Evolutionary conservation across 306 rosid species (phyloP).

Genomic region (Alnus rubra): DNA sequence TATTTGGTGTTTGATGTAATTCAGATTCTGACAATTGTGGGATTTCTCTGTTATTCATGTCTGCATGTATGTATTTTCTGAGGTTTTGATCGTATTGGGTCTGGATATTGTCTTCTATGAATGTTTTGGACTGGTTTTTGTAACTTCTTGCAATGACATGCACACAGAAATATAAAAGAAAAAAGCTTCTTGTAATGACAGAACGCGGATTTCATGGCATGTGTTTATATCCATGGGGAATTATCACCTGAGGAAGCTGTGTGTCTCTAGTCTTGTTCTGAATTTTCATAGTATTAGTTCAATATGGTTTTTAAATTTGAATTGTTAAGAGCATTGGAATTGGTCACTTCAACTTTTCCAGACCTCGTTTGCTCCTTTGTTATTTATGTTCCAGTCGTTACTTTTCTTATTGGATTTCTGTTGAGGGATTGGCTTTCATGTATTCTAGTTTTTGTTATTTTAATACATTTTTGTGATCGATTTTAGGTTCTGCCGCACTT

Average conservation of each 20-base stretch:
- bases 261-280: background rate
- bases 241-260: background rate
- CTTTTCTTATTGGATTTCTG: background rate
- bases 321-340: background rate
- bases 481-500: slow-evolving; percentile 45
- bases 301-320: background rate
- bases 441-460: background rate
- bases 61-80: background rate
- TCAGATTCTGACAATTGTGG: background rate
- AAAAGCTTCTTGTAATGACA: background rate
- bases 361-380: background rate
- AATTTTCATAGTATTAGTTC: background rate
- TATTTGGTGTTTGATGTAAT: background rate
- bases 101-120: background rate
- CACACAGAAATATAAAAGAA: background rate
- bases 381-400: background rate
- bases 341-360: background rate
- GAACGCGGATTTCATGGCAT: background rate
- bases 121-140: background rate
- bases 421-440: background rate
- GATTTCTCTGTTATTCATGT: background rate
- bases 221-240: background rate
- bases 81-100: background rate
- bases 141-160: background rate
- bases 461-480: background rate